Conservation (phyloP, 202 grass and related monocot species). For the Setaria italica region DNA sequence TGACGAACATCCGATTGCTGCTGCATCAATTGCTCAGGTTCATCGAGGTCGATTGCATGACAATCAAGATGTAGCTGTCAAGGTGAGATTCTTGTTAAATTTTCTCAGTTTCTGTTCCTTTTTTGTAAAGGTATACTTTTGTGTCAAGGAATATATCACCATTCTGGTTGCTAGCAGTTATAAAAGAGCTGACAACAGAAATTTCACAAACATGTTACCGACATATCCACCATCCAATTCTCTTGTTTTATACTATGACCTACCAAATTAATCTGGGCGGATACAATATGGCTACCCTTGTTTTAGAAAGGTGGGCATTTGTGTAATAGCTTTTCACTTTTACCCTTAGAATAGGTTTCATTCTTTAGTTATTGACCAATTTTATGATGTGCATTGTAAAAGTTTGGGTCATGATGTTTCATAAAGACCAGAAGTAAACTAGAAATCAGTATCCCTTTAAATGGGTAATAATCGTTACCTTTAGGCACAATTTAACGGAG, state of each 20-base stretch:
- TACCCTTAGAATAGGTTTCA: constrained; percentile 2
- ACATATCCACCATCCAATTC: constrained; percentile 16
- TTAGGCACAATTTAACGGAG: neutral
- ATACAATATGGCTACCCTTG: neutral
- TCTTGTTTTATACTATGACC: constrained; percentile 26
- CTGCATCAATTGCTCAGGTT: constrained; percentile 99
- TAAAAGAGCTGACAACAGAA: neutral
- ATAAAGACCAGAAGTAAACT: neutral
- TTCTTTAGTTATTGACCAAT: constrained; percentile 24
- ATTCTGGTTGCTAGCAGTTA: neutral
- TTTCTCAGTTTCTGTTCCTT: neutral
- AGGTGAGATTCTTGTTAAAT: constrained; percentile 62
- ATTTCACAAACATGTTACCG: constrained; percentile 6
- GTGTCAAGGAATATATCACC: constrained; percentile 26
- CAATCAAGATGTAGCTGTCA: constrained; percentile 88
- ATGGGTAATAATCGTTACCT: neutral
- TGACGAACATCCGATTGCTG: constrained; percentile 93
- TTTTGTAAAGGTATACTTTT: constrained; percentile 18
- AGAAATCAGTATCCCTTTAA: constrained; percentile 1
- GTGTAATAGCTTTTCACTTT: constrained; percentile 22
- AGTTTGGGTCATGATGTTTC: neutral
- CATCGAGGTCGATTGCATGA: constrained; percentile 73
- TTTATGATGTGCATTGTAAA: constrained; percentile 1
- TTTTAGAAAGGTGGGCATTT: neutral
- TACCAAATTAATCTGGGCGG: constrained; percentile 17